phyloP scores from a whole-genome alignment of 495 filamentous ascomycete species.

The Tuber borchii region DNA sequence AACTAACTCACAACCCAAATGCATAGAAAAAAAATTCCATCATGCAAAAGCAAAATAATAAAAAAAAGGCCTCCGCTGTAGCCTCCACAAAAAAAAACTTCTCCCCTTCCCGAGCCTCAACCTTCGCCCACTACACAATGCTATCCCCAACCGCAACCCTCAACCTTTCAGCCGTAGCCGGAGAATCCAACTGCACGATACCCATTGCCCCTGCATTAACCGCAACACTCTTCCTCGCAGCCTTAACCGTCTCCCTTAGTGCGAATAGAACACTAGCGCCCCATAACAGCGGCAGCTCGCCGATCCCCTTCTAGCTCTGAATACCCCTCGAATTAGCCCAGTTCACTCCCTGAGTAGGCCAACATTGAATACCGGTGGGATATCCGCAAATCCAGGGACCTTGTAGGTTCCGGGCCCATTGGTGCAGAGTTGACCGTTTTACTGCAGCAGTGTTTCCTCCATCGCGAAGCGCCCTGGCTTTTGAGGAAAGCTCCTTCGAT shows the following conservation, averaged over 20 bases:
- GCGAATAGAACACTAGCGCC: slow-evolving; percentile 47
- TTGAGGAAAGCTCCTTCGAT: too few species aligned
- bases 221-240: slow-evolving; percentile 41
- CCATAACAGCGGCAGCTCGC: slow-evolving; percentile 46
- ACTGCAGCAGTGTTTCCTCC: slow-evolving; percentile 45
- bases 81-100: slow-evolving; percentile 74
- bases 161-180: slow-evolving; percentile 83
- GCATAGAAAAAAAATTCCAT: background rate
- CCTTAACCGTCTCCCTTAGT: slow-evolving; percentile 47
- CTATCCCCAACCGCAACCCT: slow-evolving; percentile 76
- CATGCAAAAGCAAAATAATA: background rate
- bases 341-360: slow-evolving; percentile 39
- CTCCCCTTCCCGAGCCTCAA: slow-evolving; percentile 65
- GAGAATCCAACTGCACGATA: slow-evolving; percentile 59
- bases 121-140: slow-evolving; percentile 69
- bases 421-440: slow-evolving; percentile 41
- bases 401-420: slow-evolving; percentile 46
- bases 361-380: slow-evolving; percentile 44
- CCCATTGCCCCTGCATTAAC: slow-evolving; percentile 43
- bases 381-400: slow-evolving; percentile 45
- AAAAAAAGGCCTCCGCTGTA: slow-evolving; percentile 6
- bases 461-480: slow-evolving; percentile 42
- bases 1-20: background rate
- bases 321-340: slow-evolving; percentile 44
- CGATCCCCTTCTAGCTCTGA: slow-evolving; percentile 46